Evolutionary conservation across 139 green algal species (phyloP).

Genomic region (Closterium sp.): DNA sequence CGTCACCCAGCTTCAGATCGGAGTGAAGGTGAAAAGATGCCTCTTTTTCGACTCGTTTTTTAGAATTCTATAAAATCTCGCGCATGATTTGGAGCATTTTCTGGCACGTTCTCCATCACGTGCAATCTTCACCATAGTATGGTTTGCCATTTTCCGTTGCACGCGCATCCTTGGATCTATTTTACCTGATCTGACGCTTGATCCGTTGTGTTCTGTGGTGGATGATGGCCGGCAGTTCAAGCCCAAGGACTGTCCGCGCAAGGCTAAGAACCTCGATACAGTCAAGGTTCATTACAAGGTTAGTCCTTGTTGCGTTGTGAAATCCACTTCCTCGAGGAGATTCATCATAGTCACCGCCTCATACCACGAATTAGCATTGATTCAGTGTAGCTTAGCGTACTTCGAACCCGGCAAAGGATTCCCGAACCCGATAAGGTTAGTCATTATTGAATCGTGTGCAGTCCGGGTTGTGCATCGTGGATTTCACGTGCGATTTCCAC

Average conservation of each 20-base stretch:
- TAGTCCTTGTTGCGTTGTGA: neutral
- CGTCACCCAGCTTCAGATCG: constrained; percentile 13
- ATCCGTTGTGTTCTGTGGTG: neutral
- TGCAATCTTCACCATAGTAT: neutral
- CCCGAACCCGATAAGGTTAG: neutral
- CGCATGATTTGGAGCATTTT: neutral
- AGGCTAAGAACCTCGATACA: neutral
- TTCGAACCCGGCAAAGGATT: too few relatives aligned
- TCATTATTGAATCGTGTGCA: neutral
- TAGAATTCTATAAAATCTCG: too few relatives aligned
- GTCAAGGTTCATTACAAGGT: neutral
- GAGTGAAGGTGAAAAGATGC: neutral
- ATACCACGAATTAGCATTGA: too few relatives aligned
- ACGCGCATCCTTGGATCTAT: too few relatives aligned
- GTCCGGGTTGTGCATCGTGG: neutral
- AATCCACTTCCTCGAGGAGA: too few relatives aligned
- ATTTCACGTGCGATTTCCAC: neutral
- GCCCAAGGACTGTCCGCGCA: neutral
- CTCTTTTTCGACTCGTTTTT: too few relatives aligned
- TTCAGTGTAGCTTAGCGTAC: too few relatives aligned
- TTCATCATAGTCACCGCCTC: too few relatives aligned
- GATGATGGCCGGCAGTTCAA: neutral
- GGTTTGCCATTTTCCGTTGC: too few relatives aligned
- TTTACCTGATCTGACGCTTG: neutral
- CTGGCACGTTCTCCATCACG: neutral